Base-by-base conservation (phyloP, 768 basidiomycete species). In the Antrodiella citrinella region DNA sequence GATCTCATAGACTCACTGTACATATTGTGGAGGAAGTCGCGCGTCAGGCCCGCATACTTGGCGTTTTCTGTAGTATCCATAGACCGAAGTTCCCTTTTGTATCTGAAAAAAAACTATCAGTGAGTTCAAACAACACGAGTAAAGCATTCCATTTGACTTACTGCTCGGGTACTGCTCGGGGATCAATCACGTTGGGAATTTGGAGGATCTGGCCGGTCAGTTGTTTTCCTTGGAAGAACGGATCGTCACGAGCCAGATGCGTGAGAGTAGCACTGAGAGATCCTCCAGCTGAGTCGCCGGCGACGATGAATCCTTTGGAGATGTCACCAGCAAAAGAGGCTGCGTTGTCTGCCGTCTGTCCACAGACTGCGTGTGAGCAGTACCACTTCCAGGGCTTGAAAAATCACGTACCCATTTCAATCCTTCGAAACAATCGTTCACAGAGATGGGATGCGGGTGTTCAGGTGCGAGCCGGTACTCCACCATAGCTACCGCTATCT, bases 141-240 rank as follows among this genome's bases (percentile, higher is more conserved):
- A 10, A 38, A n/a, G n/a, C 35, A 38, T 10, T 10, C 10, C 35
- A 45, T n/a, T 21, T 21, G 7, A 57, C 57, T n/a, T 26, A 63
- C 62, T 61, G 42, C 13, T 57, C 52, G 7, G 62, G 59, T 22
- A 57, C 51, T 2, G 49, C 59, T 7, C 58, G 49, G 4, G 56
- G 52, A 38, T 61, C 53, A 18, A 56, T 11, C n/a, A 60, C 39
- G 13, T 41, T 19, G 7, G 65, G 65, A 43, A 55, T 25, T 23
- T 48, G 45, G 1, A 67, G 57, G 3, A 56, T 23, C 21, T 59
- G 60, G 3, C 63, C 64, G 2, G 65, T 63, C 15, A 64, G 24
- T n/a, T 30, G 50, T 13, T 35, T 52, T 10, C 42, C 39, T 2
- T 23, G 12, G 45, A 65, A 61, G 49, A 52, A 48, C 3, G 55